Conservation (phyloP, 2,329 filamentous ascomycete species). For the Penicillium sp. region DNA sequence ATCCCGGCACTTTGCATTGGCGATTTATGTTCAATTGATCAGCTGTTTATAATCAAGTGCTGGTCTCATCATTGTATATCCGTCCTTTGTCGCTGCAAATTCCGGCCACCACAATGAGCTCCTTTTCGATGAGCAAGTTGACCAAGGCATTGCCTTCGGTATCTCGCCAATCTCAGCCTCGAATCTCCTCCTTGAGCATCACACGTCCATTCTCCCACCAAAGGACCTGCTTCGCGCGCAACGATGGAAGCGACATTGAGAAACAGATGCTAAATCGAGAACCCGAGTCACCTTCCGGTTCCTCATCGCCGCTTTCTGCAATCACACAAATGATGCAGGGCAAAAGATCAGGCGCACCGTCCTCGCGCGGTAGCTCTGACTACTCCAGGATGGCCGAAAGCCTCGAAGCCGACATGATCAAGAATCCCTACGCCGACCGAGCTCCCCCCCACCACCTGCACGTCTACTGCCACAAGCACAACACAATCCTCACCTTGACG, state of each 20-base stretch:
- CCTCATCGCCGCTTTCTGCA: slow-evolving; percentile 27
- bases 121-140: slow-evolving; percentile 31
- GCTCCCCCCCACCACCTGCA: slow-evolving; percentile 74
- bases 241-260: slow-evolving; percentile 25
- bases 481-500: slow-evolving; percentile 88
- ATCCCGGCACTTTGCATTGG: background rate
- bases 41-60: background rate
- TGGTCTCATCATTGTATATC: background rate
- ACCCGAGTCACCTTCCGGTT: slow-evolving; percentile 14
- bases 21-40: slow-evolving; percentile 3
- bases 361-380: slow-evolving; percentile 24
- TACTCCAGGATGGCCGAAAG: slow-evolving; percentile 34
- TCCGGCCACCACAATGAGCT: slow-evolving; percentile 30
- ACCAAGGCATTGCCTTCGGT: slow-evolving; percentile 33
- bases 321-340: slow-evolving; percentile 34
- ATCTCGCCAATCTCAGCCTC: slow-evolving; percentile 28
- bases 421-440: slow-evolving; percentile 36
- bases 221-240: slow-evolving; percentile 11
- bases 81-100: background rate
- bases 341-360: slow-evolving; percentile 15
- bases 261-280: slow-evolving; percentile 28
- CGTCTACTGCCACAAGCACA: slow-evolving; percentile 85
- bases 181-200: slow-evolving; percentile 19
- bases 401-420: slow-evolving; percentile 36
- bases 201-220: slow-evolving; percentile 32